These are phyloP conservation scores for Friedmanniomyces simplex DNA, from an alignment of 495 filamentous ascomycete species.

Conservation along the genomic window DNA sequence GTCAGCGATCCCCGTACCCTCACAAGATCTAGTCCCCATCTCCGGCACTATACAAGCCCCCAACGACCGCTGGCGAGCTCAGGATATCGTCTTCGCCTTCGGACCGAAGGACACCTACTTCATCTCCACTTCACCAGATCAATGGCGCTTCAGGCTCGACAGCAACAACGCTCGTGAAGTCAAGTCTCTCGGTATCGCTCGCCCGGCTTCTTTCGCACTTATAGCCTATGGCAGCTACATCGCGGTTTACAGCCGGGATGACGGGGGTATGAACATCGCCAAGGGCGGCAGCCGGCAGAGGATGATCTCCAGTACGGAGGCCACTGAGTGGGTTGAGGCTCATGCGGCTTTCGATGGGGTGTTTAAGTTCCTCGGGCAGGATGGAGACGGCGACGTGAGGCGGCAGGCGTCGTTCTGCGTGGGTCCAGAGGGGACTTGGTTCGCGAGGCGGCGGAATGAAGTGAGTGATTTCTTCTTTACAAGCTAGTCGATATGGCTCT, in stretches of 20 bases:
- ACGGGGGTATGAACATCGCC: not conserved
- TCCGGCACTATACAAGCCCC: not conserved
- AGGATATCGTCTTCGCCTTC: slow-evolving; percentile 2
- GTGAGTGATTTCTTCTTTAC: too few species aligned
- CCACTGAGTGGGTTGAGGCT: not conserved
- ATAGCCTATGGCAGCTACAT: not conserved
- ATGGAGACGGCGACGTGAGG: not conserved
- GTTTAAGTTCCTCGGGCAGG: not conserved
- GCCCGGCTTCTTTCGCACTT: not conserved
- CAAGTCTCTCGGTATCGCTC: not conserved
- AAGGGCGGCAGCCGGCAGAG: not conserved
- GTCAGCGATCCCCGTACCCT: too few species aligned
- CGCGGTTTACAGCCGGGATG: not conserved
- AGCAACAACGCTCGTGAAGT: not conserved
- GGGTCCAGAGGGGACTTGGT: not conserved
- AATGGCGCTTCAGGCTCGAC: not conserved
- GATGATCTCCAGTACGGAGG: not conserved
- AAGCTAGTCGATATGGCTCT: too few species aligned
- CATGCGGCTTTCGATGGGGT: not conserved
- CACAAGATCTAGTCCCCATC: not conserved
- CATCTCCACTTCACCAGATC: not conserved
- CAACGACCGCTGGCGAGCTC: not conserved
- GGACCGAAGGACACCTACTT: not conserved
- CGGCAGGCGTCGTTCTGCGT: not conserved
- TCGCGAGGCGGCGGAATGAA: not conserved